phyloP scores from a whole-genome alignment of 1,139 yeast genomes.

The Geotrichum bryndzae region DNA sequence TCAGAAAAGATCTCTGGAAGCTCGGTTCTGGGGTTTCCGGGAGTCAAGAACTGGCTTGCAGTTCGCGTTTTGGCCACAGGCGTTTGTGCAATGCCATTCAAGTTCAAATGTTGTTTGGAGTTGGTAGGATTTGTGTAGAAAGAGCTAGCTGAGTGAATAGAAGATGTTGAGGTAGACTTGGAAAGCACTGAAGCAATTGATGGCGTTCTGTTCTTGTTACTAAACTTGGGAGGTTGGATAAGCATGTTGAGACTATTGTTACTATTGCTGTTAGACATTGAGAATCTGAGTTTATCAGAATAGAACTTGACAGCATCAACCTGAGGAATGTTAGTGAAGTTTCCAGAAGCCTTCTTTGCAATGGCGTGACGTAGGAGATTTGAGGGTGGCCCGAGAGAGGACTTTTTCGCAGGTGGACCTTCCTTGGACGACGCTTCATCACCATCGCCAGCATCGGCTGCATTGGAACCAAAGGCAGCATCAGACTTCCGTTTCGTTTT shows the following conservation, averaged over 20 bases:
- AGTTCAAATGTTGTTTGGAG: background rate
- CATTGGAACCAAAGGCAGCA: constrained; percentile 12
- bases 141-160: background rate
- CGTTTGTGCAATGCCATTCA: constrained; percentile 3
- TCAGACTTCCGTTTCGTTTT: constrained; percentile 15
- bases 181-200: constrained; percentile 19
- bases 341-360: constrained; percentile 3
- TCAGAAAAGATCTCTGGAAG: constrained; percentile 47
- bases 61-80: background rate
- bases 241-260: background rate
- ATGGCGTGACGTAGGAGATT: constrained; percentile 12
- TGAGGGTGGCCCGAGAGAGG: constrained; percentile 14
- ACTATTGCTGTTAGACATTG: constrained; percentile 4
- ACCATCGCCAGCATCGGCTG: constrained; percentile 6
- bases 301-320: constrained; percentile 37
- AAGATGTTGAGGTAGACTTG: background rate
- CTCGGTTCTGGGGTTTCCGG: constrained; percentile 23
- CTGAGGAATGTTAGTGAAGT: constrained; percentile 23
- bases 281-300: constrained; percentile 34
- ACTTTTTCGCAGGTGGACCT: constrained; percentile 13
- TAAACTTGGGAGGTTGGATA: constrained; percentile 16
- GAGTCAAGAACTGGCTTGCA: background rate
- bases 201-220: constrained; percentile 23
- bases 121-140: constrained; percentile 4
- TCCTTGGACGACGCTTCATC: constrained; percentile 9